Percentiles rank a stretch among this genome's conserved stretches.
phyloP scores from a whole-genome alignment of 768 basidiomycete genomes.

The Phlebiopsis flavidoalba region DNA sequence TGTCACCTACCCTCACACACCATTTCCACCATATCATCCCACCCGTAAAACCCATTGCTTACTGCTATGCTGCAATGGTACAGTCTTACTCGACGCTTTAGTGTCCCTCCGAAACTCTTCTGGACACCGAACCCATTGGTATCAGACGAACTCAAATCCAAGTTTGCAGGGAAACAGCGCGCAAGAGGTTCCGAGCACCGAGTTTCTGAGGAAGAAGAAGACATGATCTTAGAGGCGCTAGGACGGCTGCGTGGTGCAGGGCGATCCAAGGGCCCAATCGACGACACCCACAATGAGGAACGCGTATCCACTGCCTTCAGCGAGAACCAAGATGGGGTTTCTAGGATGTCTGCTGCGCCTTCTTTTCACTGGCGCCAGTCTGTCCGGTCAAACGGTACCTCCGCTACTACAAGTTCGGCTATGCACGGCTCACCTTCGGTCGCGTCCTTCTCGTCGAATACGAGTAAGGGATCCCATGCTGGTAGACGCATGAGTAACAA shows the following conservation, averaged over 20 bases:
- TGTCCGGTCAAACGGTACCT: conserved; percentile 18
- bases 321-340: conserved; percentile 6
- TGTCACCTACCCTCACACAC: conserved; percentile 14
- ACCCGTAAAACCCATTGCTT: conserved; percentile 1
- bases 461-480: conserved; percentile 35
- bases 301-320: conserved; percentile 6
- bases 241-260: conserved; percentile 41
- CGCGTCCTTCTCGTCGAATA: conserved; percentile 29
- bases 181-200: conserved; percentile 61
- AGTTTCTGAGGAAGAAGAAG: conserved; percentile 79
- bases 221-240: conserved; percentile 76
- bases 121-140: conserved; percentile 59
- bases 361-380: conserved; percentile 16
- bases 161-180: conserved; percentile 72
- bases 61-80: conserved; percentile 19
- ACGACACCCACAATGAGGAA: conserved; percentile 7
- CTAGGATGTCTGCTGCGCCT: conserved; percentile 8
- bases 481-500: conserved; percentile 82
- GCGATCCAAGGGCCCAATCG: conserved; percentile 4
- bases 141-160: conserved; percentile 59
- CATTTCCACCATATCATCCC: not conserved
- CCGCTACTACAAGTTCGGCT: conserved; percentile 32
- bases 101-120: conserved; percentile 66
- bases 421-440: conserved; percentile 19
- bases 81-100: conserved; percentile 80